These are phyloP conservation scores for Hymenoscyphus repandus DNA, from an alignment of 2,329 filamentous ascomycete genomes.

Conservation along the genomic window DNA sequence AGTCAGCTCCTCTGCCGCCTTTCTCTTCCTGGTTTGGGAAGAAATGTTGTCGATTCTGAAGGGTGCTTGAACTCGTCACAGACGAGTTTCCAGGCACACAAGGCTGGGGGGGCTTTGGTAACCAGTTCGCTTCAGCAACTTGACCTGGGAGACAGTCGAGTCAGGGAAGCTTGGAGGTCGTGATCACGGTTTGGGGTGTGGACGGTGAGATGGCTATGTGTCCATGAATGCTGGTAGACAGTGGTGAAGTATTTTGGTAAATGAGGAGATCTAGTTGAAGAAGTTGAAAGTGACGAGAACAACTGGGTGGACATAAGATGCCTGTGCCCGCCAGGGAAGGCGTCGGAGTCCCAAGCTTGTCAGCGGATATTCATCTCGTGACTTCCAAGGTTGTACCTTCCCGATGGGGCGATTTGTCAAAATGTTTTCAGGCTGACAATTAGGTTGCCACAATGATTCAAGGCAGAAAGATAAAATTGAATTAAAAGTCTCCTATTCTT, in stretches of 20 bases:
- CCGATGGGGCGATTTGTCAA: too few relatives aligned
- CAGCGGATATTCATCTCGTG: too few relatives aligned
- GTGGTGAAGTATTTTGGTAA: not conserved
- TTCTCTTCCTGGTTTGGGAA: constrained; percentile 47
- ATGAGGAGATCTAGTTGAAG: not conserved
- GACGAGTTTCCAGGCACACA: constrained; percentile 26
- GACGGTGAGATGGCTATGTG: not conserved
- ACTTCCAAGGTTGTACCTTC: too few relatives aligned
- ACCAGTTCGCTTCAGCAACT: not conserved
- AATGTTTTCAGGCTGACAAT: too few relatives aligned
- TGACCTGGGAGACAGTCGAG: constrained; percentile 3
- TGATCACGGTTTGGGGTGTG: not conserved
- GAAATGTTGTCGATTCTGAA: constrained; percentile 42
- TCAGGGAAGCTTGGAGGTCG: not conserved
- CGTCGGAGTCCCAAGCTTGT: too few relatives aligned
- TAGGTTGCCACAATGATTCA: too few relatives aligned
- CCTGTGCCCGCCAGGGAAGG: too few relatives aligned
- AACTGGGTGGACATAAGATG: too few relatives aligned
- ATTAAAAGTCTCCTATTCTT: too few relatives aligned
- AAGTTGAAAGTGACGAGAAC: too few relatives aligned
- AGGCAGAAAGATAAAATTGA: too few relatives aligned
- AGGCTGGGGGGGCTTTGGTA: constrained; percentile 20
- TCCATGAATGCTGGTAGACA: too few relatives aligned
- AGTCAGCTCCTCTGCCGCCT: constrained; percentile 42
- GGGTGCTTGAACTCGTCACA: constrained; percentile 25